Evolutionary conservation across 202 grass and related monocot genomes (phyloP), one percentile per base, ranked within the genome.

Genomic region (Carex sylvatica): DNA sequence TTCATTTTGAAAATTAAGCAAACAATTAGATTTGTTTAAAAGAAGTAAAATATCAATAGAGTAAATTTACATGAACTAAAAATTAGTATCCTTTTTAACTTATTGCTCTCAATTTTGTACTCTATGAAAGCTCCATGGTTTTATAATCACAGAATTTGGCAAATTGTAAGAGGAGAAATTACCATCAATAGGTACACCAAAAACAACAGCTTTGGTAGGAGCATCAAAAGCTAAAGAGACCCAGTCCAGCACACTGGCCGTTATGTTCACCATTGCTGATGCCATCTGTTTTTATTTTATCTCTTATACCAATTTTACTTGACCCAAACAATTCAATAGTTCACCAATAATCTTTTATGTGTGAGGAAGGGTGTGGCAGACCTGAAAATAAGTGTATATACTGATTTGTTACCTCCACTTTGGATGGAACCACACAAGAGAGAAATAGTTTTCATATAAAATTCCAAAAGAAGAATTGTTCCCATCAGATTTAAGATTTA

Each of bases 141-240:
- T 49, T 26, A 11, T 51, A 24, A 24, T 73, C 14, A 16, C 12
- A 86, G 30, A 46, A 58, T 2, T 46, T 30, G 9, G 78, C 47
- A 12, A 55, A 59, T 61, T 46, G 1, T 71, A 65, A 77, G 15
- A 31, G 15, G 79, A 89, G 31, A 78, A 52, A 31, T 13, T 70
- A 98, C 92, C 95, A 85, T 98, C 95, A 46, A 98, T 93, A 74
- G 90, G 92, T 71, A 98, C 86, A 49, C 95, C 92, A 15, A 98
- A 95, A 83, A 98, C 87, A 87, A 95, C 95, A 0, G 92, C 92
- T 66, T 86, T 75, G 56, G 95, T 90, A 56, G 92, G 95, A 11
- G 89, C 91, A 26, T 95, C 92, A 72, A 93, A 93, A 61, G 86
- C 89, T 52, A 87, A 84, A 30, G 92, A 93, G 65, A 93, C 60